phyloP scores from a whole-genome alignment of 768 basidiomycete genomes.

The Rhodosporidiobolus odoratus region DNA sequence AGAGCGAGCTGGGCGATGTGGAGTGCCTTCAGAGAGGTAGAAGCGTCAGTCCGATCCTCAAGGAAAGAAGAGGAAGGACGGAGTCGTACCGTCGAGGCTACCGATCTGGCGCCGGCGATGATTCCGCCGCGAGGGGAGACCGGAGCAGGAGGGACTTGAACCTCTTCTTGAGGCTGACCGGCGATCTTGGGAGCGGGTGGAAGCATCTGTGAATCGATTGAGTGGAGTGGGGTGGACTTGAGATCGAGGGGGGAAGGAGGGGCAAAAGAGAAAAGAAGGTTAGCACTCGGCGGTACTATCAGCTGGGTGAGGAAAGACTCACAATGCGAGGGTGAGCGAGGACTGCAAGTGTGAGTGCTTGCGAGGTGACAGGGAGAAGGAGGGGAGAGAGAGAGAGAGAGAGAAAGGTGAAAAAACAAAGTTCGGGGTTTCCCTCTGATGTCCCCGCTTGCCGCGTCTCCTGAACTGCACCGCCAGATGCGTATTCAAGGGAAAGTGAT shows the following conservation, averaged over 20 bases:
- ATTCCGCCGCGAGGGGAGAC: background rate
- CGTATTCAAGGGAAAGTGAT: no score
- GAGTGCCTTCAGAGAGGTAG: background rate
- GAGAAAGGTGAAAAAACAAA: background rate
- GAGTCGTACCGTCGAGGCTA: background rate
- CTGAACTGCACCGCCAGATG: no score
- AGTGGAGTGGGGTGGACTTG: background rate
- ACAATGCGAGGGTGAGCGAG: background rate
- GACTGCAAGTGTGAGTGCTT: background rate
- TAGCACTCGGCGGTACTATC: no score
- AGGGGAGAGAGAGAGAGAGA: slow-evolving; percentile 15
- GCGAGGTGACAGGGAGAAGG: background rate
- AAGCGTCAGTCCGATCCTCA: background rate
- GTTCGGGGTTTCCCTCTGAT: background rate
- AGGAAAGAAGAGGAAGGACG: background rate
- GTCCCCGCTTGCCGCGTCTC: background rate
- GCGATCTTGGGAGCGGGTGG: background rate
- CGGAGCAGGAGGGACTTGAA: background rate
- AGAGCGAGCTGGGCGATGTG: slow-evolving; percentile 14
- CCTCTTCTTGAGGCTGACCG: slow-evolving; percentile 1
- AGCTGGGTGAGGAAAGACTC: no score
- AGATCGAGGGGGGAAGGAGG: background rate
- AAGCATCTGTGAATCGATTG: background rate
- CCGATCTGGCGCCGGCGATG: background rate
- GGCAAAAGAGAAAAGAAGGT: no score